Conservation (phyloP, 2,329 filamentous ascomycete species). For the Hymenoscyphus infarciens region DNA sequence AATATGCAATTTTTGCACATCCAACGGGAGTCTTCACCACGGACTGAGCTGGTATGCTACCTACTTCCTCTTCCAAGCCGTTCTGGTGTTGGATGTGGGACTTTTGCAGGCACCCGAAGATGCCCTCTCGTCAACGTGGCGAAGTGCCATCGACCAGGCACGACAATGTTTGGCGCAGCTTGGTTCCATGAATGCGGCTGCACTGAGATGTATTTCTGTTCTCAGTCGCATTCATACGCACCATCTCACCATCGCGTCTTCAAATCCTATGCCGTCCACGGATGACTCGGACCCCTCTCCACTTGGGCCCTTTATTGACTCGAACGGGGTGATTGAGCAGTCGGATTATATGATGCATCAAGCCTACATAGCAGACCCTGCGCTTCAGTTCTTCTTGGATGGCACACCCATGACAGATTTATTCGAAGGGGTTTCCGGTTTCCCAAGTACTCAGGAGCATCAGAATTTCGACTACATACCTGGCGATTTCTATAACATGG, state of each 20-base stretch:
- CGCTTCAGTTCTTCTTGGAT: constrained; percentile 18
- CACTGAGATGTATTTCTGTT: constrained; percentile 19
- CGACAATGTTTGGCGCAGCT: constrained; percentile 16
- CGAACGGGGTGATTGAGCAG: neutral
- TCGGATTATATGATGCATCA: constrained; percentile 12
- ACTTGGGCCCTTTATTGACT: neutral
- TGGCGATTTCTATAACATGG: constrained; percentile 18
- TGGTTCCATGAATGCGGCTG: constrained; percentile 15
- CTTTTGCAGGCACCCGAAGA: constrained; percentile 29
- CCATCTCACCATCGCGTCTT: constrained; percentile 7
- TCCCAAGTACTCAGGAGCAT: constrained; percentile 21
- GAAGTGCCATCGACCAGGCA: constrained; percentile 13
- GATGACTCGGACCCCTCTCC: neutral
- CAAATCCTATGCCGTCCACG: neutral
- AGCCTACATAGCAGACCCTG: constrained; percentile 15
- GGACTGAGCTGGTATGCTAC: constrained; percentile 42
- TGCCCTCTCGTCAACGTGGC: constrained; percentile 13
- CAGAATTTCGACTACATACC: constrained; percentile 21
- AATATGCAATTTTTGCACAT: constrained; percentile 38
- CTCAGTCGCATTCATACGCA: constrained; percentile 19
- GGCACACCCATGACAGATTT: constrained; percentile 13
- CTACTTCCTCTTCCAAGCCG: constrained; percentile 45
- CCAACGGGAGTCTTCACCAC: constrained; percentile 32
- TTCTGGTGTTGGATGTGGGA: constrained; percentile 38
- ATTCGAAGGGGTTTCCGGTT: constrained; percentile 19